Base-by-base conservation (phyloP, 306 rosid genomes). In the Corylus americana region DNA sequence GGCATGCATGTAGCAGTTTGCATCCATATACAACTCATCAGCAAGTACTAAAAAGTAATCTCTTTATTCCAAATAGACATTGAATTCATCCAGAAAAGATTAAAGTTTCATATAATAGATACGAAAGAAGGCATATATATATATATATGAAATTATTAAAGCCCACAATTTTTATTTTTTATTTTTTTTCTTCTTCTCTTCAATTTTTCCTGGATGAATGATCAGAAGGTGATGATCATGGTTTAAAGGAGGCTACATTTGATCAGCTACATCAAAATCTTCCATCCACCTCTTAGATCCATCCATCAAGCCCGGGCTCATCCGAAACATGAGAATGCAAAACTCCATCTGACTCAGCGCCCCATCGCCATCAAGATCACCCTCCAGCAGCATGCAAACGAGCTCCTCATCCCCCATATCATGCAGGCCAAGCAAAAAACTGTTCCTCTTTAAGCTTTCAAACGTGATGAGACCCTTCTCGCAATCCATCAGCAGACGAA, bases 281-380 rank as follows among this genome's bases (percentile, higher is more conserved):
- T 71, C 78, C 74, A 50, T 54, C 75, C 55, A 78, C 39, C 25
- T 20, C 7, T 8, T 81, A 16, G 72, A 55, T 11, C 63, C 76
- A 61, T 35, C 54, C 88, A 87, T 83, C 59, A 88, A 78, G 18
- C 87, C 85, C 0, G 93, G 96, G 76, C 93, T 91, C 79, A 91
- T 78, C 89, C 93, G 84, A 74, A 91, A 91, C 96, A 91, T 91
- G 87, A 91, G 93, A 77, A 85, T 85, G 81, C 90, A 91, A 64
- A 89, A 91, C 80, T 89, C 93, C 87, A 80, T 77, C 62, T 87
- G 90, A 62, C 76, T 91, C 2, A 89, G 81, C 53, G 89, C 92
- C 0, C 93, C 96, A 70, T 91, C 96, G 67, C 96, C 96, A 73
- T 91, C 96, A 70, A 91, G 77, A 82, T 91, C 93, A 17, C 93